A percentile compares a stretch with the other conserved stretches of the same genome.
Conservation (phyloP, 495 filamentous ascomycete genomes). For the Lophiostoma macrostomum region DNA sequence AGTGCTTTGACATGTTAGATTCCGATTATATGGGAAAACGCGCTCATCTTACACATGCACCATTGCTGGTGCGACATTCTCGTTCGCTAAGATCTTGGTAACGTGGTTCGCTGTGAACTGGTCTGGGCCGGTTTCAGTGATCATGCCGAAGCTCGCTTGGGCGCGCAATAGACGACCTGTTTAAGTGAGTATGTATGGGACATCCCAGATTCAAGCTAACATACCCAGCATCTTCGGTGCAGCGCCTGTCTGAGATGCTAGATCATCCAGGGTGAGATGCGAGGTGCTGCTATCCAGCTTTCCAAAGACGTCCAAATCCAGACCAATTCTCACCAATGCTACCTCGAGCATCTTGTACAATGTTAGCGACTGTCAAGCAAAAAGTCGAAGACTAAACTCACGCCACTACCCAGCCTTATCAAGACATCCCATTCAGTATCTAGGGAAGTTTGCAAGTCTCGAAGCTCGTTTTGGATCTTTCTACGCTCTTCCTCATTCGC, state of each 20-base stretch:
- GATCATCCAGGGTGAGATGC: background rate
- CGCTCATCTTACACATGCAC: background rate
- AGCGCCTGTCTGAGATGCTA: slow-evolving; percentile 1
- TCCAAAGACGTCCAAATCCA: slow-evolving; percentile 1
- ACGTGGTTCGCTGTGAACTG: background rate
- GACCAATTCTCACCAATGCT: slow-evolving; percentile 2
- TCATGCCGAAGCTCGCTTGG: slow-evolving; percentile 10
- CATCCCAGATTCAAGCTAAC: background rate
- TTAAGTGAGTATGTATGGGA: background rate
- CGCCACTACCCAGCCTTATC: slow-evolving; percentile 4
- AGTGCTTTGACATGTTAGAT: background rate
- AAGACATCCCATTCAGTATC: slow-evolving; percentile 13
- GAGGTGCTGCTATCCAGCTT: background rate
- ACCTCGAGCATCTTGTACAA: background rate
- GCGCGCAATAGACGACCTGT: slow-evolving; percentile 14
- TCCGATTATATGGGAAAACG: background rate
- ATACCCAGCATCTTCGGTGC: slow-evolving; percentile 4
- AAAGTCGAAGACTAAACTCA: background rate
- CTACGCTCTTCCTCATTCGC: slow-evolving; percentile 11
- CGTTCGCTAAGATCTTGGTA: slow-evolving; percentile 1
- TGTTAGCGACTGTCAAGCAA: background rate
- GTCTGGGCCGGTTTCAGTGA: background rate
- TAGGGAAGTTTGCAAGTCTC: slow-evolving; percentile 8
- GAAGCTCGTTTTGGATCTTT: slow-evolving; percentile 3
- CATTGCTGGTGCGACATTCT: slow-evolving; percentile 1